These are phyloP conservation scores for Hymenoscyphus infarciens DNA, from an alignment of 2,329 filamentous ascomycete species.

Conservation along the genomic window DNA sequence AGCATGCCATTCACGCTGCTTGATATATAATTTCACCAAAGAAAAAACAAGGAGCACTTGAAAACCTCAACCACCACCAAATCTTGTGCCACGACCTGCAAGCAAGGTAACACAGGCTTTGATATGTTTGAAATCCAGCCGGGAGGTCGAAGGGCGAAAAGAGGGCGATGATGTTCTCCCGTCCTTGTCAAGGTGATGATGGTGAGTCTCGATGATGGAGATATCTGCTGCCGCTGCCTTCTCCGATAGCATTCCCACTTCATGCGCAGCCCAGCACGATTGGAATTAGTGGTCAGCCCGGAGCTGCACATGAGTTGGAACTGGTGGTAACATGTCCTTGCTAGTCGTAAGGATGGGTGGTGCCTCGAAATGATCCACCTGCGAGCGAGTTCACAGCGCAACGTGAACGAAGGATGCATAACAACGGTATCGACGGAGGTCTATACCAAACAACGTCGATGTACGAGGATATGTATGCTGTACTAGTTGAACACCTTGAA, in stretches of 20 bases:
- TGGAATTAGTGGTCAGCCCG: background rate
- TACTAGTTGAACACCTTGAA: background rate
- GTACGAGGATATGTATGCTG: background rate
- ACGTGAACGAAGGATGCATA: background rate
- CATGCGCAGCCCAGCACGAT: background rate
- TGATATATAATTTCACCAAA: constrained; percentile 1
- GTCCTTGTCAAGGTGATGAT: background rate
- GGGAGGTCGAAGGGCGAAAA: background rate
- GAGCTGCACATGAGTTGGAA: background rate
- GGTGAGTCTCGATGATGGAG: background rate
- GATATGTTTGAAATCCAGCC: background rate
- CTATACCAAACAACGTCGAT: background rate
- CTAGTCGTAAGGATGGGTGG: background rate
- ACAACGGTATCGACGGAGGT: background rate
- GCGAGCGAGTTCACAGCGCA: background rate
- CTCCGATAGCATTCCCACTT: background rate
- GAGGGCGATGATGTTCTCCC: background rate
- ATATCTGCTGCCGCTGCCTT: background rate
- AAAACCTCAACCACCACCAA: background rate
- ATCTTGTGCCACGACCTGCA: background rate
- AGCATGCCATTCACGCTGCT: background rate
- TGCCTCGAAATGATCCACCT: background rate
- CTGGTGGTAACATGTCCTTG: background rate
- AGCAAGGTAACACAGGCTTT: background rate
- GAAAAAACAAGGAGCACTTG: background rate